Evolutionary conservation across 306 rosid genomes (phyloP).

Genomic region (Quercus glauca): DNA sequence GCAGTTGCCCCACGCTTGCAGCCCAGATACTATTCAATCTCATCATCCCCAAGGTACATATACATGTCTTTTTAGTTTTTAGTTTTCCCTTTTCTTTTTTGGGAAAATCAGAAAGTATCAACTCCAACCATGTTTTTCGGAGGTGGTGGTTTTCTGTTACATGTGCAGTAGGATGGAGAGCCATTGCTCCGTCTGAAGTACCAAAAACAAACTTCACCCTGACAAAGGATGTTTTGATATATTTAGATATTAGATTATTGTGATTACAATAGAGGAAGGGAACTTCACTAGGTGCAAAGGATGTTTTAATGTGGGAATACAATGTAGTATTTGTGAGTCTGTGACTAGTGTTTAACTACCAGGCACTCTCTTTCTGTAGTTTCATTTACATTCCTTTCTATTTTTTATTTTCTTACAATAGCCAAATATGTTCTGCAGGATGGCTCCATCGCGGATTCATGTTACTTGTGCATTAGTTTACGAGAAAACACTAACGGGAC

Average conservation of each 20-base stretch:
- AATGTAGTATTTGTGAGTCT: not conserved
- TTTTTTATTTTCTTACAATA: conserved; percentile 5
- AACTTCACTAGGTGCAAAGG: not conserved
- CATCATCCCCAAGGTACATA: conserved; percentile 82
- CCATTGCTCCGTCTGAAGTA: not conserved
- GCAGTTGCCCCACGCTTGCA: conserved; percentile 88
- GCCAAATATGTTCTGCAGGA: conserved; percentile 50
- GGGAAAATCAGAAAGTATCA: conserved; percentile 8
- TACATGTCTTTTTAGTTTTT: not conserved
- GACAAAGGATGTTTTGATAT: not conserved
- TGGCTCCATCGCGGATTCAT: conserved; percentile 79
- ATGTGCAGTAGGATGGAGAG: not conserved
- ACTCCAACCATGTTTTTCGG: not conserved
- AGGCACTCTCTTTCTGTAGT: not conserved
- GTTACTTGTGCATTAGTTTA: conserved; percentile 90
- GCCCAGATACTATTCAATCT: conserved; percentile 95
- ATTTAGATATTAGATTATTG: not conserved
- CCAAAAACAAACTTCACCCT: not conserved
- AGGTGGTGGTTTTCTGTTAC: not conserved
- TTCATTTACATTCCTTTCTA: not conserved
- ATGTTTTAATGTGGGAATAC: not conserved
- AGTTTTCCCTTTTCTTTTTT: not conserved
- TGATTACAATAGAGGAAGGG: not conserved
- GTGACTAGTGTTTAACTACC: not conserved
- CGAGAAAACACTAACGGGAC: conserved; percentile 77